These are phyloP conservation scores for Stipa capillata DNA, from an alignment of 176 grass and related monocot genomes.

Conservation along the genomic window DNA sequence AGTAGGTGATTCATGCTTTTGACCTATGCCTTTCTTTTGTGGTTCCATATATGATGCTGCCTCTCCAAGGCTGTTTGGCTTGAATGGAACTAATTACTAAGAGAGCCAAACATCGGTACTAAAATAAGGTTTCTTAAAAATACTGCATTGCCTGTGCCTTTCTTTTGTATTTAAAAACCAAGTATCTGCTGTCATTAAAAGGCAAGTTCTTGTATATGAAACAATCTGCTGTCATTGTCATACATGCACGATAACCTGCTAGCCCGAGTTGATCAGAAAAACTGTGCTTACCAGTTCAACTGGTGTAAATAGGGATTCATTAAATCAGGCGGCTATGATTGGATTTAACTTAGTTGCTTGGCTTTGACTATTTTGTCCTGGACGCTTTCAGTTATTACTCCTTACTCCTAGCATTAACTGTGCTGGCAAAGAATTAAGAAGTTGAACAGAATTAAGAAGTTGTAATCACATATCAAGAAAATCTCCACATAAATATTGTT, in stretches of 20 bases:
- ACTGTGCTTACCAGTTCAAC: neutral
- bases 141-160: too few species aligned
- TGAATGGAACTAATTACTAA: neutral
- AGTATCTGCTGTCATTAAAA: neutral
- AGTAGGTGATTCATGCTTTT: constrained; percentile 94
- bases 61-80: neutral
- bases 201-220: neutral
- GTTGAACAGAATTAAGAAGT: too few species aligned
- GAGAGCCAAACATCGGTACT: neutral
- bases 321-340: neutral
- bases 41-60: neutral
- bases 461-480: too few species aligned
- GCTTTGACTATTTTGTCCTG: neutral
- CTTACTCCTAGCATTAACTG: neutral
- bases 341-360: neutral
- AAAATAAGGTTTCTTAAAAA: neutral
- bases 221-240: neutral
- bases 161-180: neutral
- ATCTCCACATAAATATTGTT: neutral
- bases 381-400: neutral
- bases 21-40: neutral
- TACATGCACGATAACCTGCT: neutral
- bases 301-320: neutral
- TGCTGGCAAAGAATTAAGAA: neutral
- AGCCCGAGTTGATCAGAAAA: too few species aligned